Evolutionary conservation across 2,329 filamentous ascomycete species (phyloP).

Genomic region (Venturia carpophila): DNA sequence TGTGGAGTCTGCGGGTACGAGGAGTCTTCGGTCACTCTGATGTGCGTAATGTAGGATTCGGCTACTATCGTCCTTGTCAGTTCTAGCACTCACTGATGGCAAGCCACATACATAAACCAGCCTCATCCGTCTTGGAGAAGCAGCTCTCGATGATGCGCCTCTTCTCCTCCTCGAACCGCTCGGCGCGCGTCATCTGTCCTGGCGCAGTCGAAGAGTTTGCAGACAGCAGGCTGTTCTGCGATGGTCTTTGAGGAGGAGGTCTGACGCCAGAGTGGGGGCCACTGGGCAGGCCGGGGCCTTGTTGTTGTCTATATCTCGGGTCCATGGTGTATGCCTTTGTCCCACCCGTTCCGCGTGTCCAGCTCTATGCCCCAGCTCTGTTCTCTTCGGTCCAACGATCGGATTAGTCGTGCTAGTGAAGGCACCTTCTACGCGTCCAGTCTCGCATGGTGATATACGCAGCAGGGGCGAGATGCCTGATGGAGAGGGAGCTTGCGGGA

Average conservation of each 20-base stretch:
- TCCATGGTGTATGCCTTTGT: slow-evolving; percentile 26
- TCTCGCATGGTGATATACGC: neutral
- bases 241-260: slow-evolving; percentile 11
- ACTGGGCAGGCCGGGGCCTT: slow-evolving; percentile 14
- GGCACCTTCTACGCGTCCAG: slow-evolving; percentile 5
- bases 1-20: slow-evolving; percentile 75
- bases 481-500: neutral
- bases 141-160: slow-evolving; percentile 88
- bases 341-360: neutral
- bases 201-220: slow-evolving; percentile 19
- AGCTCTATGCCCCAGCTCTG: neutral
- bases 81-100: slow-evolving; percentile 17
- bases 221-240: slow-evolving; percentile 22
- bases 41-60: slow-evolving; percentile 97
- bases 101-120: slow-evolving; percentile 61
- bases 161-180: slow-evolving; percentile 96
- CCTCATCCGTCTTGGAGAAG: slow-evolving; percentile 80
- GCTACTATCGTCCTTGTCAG: slow-evolving; percentile 44
- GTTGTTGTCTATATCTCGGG: slow-evolving; percentile 23
- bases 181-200: slow-evolving; percentile 48
- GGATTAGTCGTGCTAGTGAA: neutral
- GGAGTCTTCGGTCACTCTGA: slow-evolving; percentile 81
- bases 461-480: slow-evolving; percentile 1
- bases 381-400: neutral
- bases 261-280: slow-evolving; percentile 16